Percentiles rank a stretch among this genome's conserved stretches.
Conservation (phyloP, 148 eudicot genomes). For the Polygonum aviculare region DNA sequence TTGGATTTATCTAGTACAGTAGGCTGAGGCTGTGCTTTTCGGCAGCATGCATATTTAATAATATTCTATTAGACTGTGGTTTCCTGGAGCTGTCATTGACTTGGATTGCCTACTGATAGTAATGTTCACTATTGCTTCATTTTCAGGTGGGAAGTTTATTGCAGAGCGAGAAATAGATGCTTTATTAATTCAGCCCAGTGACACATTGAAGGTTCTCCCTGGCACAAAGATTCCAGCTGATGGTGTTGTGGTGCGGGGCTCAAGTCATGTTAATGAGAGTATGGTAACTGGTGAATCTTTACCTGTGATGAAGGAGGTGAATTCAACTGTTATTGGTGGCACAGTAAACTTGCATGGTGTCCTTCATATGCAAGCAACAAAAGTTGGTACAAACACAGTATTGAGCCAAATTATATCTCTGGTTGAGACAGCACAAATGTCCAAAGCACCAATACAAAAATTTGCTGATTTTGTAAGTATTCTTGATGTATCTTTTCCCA, state of each 20-base stretch:
- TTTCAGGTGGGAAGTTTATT: constrained; percentile 59
- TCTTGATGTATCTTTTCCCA: neutral
- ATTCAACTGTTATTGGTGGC: constrained; percentile 77
- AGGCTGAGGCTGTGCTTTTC: neutral
- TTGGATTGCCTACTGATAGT: neutral
- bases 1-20: neutral
- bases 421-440: constrained; percentile 98
- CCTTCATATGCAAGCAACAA: constrained; percentile 83
- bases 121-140: constrained; percentile 9
- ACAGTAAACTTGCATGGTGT: constrained; percentile 92
- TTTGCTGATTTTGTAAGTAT: constrained; percentile 82
- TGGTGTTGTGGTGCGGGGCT: constrained; percentile 85
- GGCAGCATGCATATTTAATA: neutral
- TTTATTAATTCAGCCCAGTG: constrained; percentile 89
- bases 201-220: constrained; percentile 76
- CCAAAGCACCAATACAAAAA: constrained; percentile 97
- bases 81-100: neutral
- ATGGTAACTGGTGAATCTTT: constrained; percentile 98
- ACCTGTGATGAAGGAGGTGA: constrained; percentile 66
- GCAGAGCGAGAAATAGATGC: constrained; percentile 90
- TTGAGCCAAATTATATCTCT: constrained; percentile 91
- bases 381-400: constrained; percentile 88
- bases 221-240: constrained; percentile 90
- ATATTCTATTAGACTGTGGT: neutral
- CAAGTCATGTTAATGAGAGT: constrained; percentile 90